Percentiles rank a stretch among this genome's conserved stretches.
Conservation (phyloP, 352 stramenopile species). For the Globisporangium radiosum region DNA sequence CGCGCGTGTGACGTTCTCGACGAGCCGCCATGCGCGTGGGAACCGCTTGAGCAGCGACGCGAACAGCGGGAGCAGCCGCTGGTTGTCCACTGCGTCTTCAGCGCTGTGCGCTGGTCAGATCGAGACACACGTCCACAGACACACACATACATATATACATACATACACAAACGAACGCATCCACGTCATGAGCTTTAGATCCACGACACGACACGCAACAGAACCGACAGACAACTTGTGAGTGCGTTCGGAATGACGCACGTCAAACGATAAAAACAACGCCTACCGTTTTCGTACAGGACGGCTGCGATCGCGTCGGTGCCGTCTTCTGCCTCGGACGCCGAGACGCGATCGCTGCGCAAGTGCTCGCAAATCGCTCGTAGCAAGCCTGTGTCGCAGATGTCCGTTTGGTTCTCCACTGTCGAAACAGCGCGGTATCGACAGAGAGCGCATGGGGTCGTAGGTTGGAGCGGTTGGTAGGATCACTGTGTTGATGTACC, state of each 20-base stretch:
- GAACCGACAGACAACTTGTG: too few species aligned
- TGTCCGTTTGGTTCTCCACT: slow-evolving; percentile 55
- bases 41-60: slow-evolving; percentile 20
- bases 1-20: slow-evolving; percentile 23
- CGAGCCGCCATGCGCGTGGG: slow-evolving; percentile 12
- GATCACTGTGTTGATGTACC: too few species aligned
- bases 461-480: too few species aligned
- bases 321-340: slow-evolving; percentile 18
- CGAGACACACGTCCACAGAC: neutral
- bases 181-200: neutral
- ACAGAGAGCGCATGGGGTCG: neutral
- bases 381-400: slow-evolving; percentile 26
- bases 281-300: slow-evolving; percentile 41
- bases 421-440: neutral
- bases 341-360: slow-evolving; percentile 3
- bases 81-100: slow-evolving; percentile 19
- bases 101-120: slow-evolving; percentile 18
- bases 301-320: slow-evolving; percentile 26
- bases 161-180: neutral
- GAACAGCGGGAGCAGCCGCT: slow-evolving; percentile 19
- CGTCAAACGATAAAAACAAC: neutral
- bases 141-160: neutral
- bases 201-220: neutral
- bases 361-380: slow-evolving; percentile 22
- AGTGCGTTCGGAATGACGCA: too few species aligned